Percentiles rank a stretch among this genome's conserved stretches.
Evolutionary conservation across 2,329 filamentous ascomycete genomes (phyloP).

Genomic region (Colletotrichum spinosum): DNA sequence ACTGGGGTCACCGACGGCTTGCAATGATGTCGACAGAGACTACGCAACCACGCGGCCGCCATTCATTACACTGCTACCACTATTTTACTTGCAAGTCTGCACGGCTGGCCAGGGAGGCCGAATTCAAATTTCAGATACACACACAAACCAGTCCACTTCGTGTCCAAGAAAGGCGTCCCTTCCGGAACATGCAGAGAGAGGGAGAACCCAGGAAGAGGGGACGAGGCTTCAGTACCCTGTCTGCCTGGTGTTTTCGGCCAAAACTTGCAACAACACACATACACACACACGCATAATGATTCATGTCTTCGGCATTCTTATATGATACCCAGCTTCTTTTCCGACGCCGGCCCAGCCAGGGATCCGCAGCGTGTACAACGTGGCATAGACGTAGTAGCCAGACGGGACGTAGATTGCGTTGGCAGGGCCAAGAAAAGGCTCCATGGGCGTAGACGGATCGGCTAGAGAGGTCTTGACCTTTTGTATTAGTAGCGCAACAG

Average conservation of each 20-base stretch:
- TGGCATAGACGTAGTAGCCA: neutral
- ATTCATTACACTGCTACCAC: constrained; percentile 31
- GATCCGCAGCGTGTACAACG: neutral
- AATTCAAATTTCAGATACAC: constrained; percentile 33
- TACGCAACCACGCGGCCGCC: constrained; percentile 16
- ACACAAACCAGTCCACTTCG: constrained; percentile 32
- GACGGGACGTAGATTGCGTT: neutral
- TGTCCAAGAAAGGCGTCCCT: constrained; percentile 22
- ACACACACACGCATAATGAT: constrained; percentile 4
- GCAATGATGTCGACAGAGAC: constrained; percentile 23
- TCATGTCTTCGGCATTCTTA: constrained; percentile 5
- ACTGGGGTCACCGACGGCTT: constrained; percentile 26
- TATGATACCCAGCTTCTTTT: constrained; percentile 6
- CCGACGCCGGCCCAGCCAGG: neutral
- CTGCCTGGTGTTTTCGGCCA: no score
- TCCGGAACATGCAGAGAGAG: neutral
- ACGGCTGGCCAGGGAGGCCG: constrained; percentile 24
- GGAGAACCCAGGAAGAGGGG: neutral
- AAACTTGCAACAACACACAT: neutral
- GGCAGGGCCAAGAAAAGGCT: no score
- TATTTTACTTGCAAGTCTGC: constrained; percentile 25
- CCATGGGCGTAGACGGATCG: no score
- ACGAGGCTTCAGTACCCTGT: neutral
- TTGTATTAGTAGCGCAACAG: neutral
- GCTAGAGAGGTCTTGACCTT: neutral